Percentiles rank a stretch among this genome's conserved stretches.
Evolutionary conservation across 306 rosid species (phyloP).

Genomic region (Delonix regia): DNA sequence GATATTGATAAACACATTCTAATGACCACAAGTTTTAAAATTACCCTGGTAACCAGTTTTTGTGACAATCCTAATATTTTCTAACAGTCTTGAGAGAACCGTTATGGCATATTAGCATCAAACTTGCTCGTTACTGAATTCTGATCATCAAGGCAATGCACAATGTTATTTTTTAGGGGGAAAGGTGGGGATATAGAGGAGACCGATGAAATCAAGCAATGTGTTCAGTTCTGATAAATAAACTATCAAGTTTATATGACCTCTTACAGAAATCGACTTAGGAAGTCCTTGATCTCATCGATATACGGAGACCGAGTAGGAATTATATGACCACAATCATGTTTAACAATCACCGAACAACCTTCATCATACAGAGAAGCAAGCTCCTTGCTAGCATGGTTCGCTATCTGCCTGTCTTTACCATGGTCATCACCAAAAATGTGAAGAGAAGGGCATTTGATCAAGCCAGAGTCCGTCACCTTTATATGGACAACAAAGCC

Average conservation of each 20-base stretch:
- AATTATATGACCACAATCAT: constrained; percentile 82
- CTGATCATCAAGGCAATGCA: too few relatives aligned
- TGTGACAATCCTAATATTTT: constrained; percentile 43
- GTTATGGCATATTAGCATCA: too few relatives aligned
- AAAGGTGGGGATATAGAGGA: not conserved
- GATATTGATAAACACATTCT: constrained; percentile 10
- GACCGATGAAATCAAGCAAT: not conserved
- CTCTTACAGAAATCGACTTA: constrained; percentile 51
- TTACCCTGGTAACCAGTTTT: constrained; percentile 77
- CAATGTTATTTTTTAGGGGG: not conserved
- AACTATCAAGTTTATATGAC: not conserved
- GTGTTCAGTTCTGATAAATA: not conserved
- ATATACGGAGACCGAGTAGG: constrained; percentile 82
- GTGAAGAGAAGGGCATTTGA: constrained; percentile 80
- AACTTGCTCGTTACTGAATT: not conserved
- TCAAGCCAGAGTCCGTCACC: constrained; percentile 46
- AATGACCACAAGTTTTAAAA: constrained; percentile 1
- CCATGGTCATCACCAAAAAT: constrained; percentile 75
- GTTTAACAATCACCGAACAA: constrained; percentile 66
- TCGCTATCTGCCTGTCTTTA: constrained; percentile 79
- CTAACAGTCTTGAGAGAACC: not conserved
- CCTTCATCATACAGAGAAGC: constrained; percentile 66
- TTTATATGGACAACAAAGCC: constrained; percentile 58
- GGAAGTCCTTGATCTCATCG: constrained; percentile 72
- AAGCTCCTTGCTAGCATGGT: constrained; percentile 69